Base-by-base conservation (phyloP, 352 stramenopile genomes). In the Globisporangium mamillatum region DNA sequence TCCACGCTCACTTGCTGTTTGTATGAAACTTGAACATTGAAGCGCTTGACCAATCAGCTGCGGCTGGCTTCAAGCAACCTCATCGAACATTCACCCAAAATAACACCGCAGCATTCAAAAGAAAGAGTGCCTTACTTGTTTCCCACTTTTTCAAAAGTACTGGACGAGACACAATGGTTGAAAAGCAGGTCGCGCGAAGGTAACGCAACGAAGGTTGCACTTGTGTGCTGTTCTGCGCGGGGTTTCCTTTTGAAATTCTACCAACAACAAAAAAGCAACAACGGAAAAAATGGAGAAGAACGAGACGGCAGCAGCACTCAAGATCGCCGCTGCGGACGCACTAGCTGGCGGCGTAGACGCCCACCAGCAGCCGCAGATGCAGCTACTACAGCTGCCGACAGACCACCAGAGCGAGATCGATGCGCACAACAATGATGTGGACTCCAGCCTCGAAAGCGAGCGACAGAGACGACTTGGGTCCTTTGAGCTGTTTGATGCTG, bases 401-500 rank as follows among this genome's bases (percentile, higher is more conserved):
- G 44, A 57, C 10, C 10, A 24, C n/a, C 60, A 55, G 60, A 64
- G 36, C 41, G 41, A 57, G 24, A 56, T 9, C 10, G 50, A 59
- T 4, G 48, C 27, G 25, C 46, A 60, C 29, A 44, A 46, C 29
- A 44, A 46, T 18, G 61, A 50, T 22, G 41, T 50, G 41, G 41
- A 50, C 16, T 50, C 41, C 16, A 50, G 16, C 41, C 41, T 32
- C 14, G 61, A 66, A 24, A 52, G 27, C 4, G 62, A 54, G 22
- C 62, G 29, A 24, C 62, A 67, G 50, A 44, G 62, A 20, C 64
- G 64, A 18, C 64, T 69, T 20, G 64, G 50, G 16, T 70, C 65
- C 25, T 70, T 70, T 38, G 65, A 70, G 65, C 58, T 70, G 36
- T 58, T 70, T 18, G 65, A 70, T 34, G 65, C 65, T 9, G 58